phyloP scores from a whole-genome alignment of 108 stramenopile species.

The Skeletonema marinoi region DNA sequence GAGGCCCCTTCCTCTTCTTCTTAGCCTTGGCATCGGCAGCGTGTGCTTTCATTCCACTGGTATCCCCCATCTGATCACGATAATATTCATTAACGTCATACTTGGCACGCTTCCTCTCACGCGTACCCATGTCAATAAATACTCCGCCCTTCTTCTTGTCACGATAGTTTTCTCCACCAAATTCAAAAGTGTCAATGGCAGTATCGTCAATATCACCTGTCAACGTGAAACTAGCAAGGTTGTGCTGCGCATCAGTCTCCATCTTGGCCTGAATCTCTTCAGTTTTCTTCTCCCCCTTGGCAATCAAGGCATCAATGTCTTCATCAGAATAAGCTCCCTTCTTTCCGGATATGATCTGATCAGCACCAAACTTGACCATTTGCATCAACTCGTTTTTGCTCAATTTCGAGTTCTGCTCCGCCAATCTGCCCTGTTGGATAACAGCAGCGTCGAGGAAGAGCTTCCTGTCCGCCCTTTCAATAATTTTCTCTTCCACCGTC shows the following conservation, averaged over 20 bases:
- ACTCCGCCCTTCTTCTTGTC: slow-evolving; percentile 71
- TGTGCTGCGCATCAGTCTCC: slow-evolving; percentile 95
- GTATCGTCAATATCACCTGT: slow-evolving; percentile 76
- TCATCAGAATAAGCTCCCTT: slow-evolving; percentile 91
- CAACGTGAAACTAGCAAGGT: slow-evolving; percentile 92
- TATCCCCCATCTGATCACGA: slow-evolving; percentile 75
- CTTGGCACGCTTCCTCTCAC: slow-evolving; percentile 94
- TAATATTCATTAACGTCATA: slow-evolving; percentile 96
- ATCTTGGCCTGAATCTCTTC: slow-evolving; percentile 87
- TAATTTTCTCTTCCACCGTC: slow-evolving; percentile 99
- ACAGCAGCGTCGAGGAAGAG: slow-evolving; percentile 99
- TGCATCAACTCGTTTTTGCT: slow-evolving; percentile 96
- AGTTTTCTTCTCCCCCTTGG: slow-evolving; percentile 91
- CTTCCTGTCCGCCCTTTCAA: slow-evolving; percentile 99
- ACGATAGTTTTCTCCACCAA: slow-evolving; percentile 92
- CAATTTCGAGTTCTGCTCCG: slow-evolving; percentile 87
- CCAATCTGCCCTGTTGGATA: slow-evolving; percentile 96
- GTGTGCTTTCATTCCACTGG: slow-evolving; percentile 67
- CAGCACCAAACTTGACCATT: slow-evolving; percentile 98
- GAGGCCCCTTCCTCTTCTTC: slow-evolving; percentile 86
- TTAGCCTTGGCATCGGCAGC: slow-evolving; percentile 80
- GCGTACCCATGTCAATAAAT: slow-evolving; percentile 95
- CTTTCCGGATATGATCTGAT: slow-evolving; percentile 92
- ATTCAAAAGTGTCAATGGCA: slow-evolving; percentile 84
- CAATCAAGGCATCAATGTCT: slow-evolving; percentile 97